These are phyloP conservation scores for Alnus rubra DNA, from an alignment of 306 rosid genomes.

Conservation along the genomic window DNA sequence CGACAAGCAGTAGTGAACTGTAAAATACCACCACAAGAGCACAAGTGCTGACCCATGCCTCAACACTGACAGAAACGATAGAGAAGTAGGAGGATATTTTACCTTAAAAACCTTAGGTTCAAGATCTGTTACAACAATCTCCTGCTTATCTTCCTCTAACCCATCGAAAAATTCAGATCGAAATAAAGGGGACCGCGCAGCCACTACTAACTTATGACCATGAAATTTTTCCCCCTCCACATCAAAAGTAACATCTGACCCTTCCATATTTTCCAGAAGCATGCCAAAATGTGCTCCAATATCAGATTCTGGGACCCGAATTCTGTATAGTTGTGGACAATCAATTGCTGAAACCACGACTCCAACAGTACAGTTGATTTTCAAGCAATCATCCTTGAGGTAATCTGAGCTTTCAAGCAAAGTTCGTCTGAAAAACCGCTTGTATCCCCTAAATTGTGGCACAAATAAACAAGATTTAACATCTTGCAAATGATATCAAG, in stretches of 20 bases:
- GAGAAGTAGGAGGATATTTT: constrained; percentile 19
- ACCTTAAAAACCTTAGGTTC: constrained; percentile 93
- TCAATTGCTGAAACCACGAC: constrained; percentile 78
- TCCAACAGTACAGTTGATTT: constrained; percentile 89
- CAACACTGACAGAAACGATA: constrained; percentile 8
- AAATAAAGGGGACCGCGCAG: constrained; percentile 73
- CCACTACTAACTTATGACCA: constrained; percentile 80
- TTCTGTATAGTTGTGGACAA: constrained; percentile 55
- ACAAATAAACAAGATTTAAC: constrained; percentile 12
- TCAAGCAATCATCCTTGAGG: constrained; percentile 81
- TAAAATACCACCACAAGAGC: constrained; percentile 16
- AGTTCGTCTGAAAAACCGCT: constrained; percentile 69
- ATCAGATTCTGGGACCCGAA: constrained; percentile 74
- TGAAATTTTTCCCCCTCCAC: constrained; percentile 71
- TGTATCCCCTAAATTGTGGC: constrained; percentile 69
- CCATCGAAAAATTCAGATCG: constrained; percentile 48
- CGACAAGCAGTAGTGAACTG: constrained; percentile 13
- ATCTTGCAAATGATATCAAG: constrained; percentile 8
- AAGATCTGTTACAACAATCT: constrained; percentile 53
- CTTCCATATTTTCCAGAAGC: constrained; percentile 77
- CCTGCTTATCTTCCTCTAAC: constrained; percentile 44
- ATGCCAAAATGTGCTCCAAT: constrained; percentile 68
- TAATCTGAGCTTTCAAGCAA: constrained; percentile 70
- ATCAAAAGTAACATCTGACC: constrained; percentile 66
- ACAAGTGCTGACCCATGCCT: constrained; percentile 16